phyloP scores from a whole-genome alignment of 1,284 basidiomycete genomes.

The Apiotrichum montevideense region DNA sequence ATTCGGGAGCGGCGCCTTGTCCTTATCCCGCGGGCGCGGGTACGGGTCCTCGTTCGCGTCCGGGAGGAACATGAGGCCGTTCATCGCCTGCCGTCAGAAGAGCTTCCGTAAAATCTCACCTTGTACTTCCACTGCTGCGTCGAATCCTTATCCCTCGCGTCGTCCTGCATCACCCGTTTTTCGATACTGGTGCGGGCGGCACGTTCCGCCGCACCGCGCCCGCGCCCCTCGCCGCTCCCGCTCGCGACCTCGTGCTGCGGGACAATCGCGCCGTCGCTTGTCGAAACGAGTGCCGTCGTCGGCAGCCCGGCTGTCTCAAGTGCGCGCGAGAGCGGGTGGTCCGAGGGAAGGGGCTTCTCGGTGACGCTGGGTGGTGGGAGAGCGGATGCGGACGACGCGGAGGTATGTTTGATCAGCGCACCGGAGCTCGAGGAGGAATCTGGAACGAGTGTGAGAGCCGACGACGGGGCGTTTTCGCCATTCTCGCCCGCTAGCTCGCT shows the following conservation, averaged over 20 bases:
- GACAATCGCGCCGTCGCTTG: conserved; percentile 37
- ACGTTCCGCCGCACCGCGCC: conserved; percentile 32
- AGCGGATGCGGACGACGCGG: conserved; percentile 5
- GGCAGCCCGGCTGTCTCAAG: conserved; percentile 43
- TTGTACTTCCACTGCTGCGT: conserved; percentile 85
- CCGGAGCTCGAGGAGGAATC: neutral
- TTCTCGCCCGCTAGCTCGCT: neutral
- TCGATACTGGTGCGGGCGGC: conserved; percentile 26
- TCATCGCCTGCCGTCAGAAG: conserved; percentile 42
- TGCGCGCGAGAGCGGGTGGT: conserved; percentile 42
- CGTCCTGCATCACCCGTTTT: conserved; percentile 59
- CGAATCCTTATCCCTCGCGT: conserved; percentile 49
- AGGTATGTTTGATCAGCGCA: conserved; percentile 18
- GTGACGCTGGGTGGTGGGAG: conserved; percentile 5
- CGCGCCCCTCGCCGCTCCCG: conserved; percentile 29
- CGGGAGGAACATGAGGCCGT: conserved; percentile 85
- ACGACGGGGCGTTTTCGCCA: neutral
- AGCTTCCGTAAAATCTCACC: conserved; percentile 48
- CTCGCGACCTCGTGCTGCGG: conserved; percentile 34
- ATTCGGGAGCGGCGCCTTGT: conserved; percentile 27
- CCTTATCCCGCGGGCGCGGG: neutral
- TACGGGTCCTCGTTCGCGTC: conserved; percentile 82
- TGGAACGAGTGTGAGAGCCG: neutral
- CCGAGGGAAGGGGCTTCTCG: conserved; percentile 30
- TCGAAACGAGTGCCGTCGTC: conserved; percentile 39